Base-by-base conservation (phyloP, 169 alveolate genomes). In the Cryptosporidium tyzzeri region DNA sequence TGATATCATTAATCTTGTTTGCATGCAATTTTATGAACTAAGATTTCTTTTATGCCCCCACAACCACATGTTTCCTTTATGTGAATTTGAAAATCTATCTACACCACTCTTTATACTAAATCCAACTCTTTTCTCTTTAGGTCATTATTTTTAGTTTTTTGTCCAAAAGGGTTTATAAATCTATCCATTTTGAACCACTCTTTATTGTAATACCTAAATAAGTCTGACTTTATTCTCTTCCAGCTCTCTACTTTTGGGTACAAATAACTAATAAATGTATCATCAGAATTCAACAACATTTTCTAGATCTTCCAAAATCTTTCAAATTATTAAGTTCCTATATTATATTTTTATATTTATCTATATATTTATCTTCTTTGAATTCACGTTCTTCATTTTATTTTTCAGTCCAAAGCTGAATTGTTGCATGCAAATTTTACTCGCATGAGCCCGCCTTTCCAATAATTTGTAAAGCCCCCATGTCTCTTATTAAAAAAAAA, bases 231-330 rank as follows among this genome's bases (percentile, higher is more conserved):
- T 37, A 62, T 65, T 31, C 80, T 62, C 53, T 69, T 65, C 89
- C 89, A 80, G 2, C 53, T 65, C 9, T 59, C 62, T 53, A 65
- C 80, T 50, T 80, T 61, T 61, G 89, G 89, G 21, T 80, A 80
- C 41, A 80, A 65, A 62, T 62, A 80, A 45, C 89, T 80, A 29
- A 80, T 45, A 39, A 80, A 80, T 10, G 37, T 73, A 10, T 55
- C 45, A 16, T 73, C 86, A 12, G 71, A 65, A 31, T 35, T 69
- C 37, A 69, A 21, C 61, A 55, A 33, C 61, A 71, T 71, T 7
- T 70, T 37, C 69, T 21, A 8, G 67, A 50, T 16, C 5, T 59
- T 21, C 18, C 61, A 7, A 71, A 71, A 29, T 29, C 35, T n/a
- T 55, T 55, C 7, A 55, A n/a, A 16, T 55, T 55, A 6, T 9